phyloP scores from a whole-genome alignment of 2,329 filamentous ascomycete species.

The Aureobasidium namibiae region DNA sequence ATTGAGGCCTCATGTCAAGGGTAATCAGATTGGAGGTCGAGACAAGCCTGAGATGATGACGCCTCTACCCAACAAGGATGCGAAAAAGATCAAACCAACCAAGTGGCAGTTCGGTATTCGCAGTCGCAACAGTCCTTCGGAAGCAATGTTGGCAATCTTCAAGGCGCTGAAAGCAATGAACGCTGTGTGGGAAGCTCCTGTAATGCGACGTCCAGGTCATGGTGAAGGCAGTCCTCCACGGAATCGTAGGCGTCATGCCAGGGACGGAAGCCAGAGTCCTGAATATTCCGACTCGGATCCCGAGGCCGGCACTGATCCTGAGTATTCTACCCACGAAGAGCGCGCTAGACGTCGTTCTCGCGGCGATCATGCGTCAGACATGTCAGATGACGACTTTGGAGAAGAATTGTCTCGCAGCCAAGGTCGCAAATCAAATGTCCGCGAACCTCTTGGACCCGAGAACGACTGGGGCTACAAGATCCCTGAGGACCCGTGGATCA shows the following conservation, averaged over 20 bases:
- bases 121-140: constrained; percentile 85
- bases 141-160: constrained; percentile 92
- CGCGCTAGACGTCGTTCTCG: constrained; percentile 22
- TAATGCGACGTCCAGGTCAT: constrained; percentile 28
- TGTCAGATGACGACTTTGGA: constrained; percentile 15
- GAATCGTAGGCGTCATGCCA: constrained; percentile 21
- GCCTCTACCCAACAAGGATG: constrained; percentile 36
- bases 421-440: constrained; percentile 21
- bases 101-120: constrained; percentile 98
- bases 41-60: constrained; percentile 48
- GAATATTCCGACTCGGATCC: constrained; percentile 32
- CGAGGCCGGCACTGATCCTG: constrained; percentile 29
- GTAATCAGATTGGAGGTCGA: constrained; percentile 4
- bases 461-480: constrained; percentile 63
- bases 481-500: constrained; percentile 92
- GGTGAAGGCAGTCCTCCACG: constrained; percentile 28
- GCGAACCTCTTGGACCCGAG: constrained; percentile 35
- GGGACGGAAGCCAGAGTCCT: constrained; percentile 23
- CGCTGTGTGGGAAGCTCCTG: constrained; percentile 69
- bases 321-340: constrained; percentile 29
- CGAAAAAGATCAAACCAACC: constrained; percentile 61
- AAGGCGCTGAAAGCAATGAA: constrained; percentile 81
- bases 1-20: constrained; percentile 79
- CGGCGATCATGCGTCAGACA: constrained; percentile 13
- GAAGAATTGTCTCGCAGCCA: constrained; percentile 16